These are phyloP conservation scores for Nannochloropsis gaditana DNA, from an alignment of 108 stramenopile species.

Conservation along the genomic window DNA sequence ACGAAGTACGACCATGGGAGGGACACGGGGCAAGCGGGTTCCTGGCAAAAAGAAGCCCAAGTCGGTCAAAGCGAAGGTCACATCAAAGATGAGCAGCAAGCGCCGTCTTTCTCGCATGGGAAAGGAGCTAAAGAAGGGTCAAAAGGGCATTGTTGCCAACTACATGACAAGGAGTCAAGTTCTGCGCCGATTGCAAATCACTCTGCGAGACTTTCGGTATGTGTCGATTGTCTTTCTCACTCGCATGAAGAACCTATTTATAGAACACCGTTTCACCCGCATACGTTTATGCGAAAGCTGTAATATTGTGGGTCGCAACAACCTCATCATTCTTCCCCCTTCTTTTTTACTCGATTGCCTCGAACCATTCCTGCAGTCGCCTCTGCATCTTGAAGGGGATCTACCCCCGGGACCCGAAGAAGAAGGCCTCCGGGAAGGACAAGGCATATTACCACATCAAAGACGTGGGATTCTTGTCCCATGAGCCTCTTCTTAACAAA, in stretches of 20 bases:
- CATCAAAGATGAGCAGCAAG: constrained; percentile 68
- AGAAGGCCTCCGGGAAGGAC: constrained; percentile 69
- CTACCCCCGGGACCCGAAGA: constrained; percentile 90
- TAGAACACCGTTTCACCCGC: not conserved
- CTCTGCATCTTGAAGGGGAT: constrained; percentile 99
- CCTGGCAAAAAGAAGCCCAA: constrained; percentile 39
- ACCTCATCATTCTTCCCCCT: too few relatives aligned
- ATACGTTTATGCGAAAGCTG: too few relatives aligned
- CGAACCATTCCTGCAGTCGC: constrained; percentile 52
- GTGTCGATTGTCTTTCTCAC: not conserved
- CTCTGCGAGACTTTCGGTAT: constrained; percentile 83
- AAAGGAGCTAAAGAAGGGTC: constrained; percentile 81
- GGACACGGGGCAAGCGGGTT: constrained; percentile 5
- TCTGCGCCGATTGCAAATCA: constrained; percentile 82
- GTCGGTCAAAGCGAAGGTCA: constrained; percentile 57
- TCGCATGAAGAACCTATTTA: not conserved
- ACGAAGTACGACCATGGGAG: not conserved
- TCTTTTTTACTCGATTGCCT: too few relatives aligned
- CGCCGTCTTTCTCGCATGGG: constrained; percentile 93
- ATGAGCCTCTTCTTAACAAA: constrained; percentile 93
- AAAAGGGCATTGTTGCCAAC: constrained; percentile 82
- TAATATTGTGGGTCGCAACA: too few relatives aligned
- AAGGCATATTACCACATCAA: constrained; percentile 96
- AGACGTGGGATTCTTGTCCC: constrained; percentile 86
- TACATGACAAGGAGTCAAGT: constrained; percentile 86